Percentiles rank a stretch among this genome's conserved stretches.
These are phyloP conservation scores for Colletotrichum gloeosporioides DNA, from an alignment of 2,329 filamentous ascomycete species.

Conservation along the genomic window DNA sequence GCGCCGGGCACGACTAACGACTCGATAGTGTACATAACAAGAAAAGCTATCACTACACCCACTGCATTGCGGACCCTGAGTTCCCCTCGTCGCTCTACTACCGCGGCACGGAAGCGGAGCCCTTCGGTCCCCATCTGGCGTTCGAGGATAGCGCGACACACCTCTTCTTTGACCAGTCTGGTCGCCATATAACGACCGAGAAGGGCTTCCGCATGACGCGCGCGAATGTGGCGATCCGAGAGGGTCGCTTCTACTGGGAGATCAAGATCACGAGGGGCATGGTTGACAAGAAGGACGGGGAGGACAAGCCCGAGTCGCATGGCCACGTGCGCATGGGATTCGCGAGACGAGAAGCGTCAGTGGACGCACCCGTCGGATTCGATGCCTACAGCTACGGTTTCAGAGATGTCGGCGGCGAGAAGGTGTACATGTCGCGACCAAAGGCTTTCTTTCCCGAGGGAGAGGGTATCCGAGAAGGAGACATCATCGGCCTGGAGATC, in stretches of 20 bases:
- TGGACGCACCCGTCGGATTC: constrained; percentile 85
- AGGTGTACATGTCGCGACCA: constrained; percentile 92
- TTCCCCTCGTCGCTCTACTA: constrained; percentile 91
- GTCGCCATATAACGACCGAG: constrained; percentile 81
- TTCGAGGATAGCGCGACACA: constrained; percentile 90
- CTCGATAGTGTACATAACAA: constrained; percentile 63
- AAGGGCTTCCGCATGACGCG: constrained; percentile 93
- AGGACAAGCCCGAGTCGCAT: constrained; percentile 52
- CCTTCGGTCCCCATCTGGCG: constrained; percentile 84
- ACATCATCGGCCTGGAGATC: constrained; percentile 94
- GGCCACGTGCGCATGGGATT: constrained; percentile 86
- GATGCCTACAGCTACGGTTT: constrained; percentile 95
- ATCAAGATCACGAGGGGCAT: constrained; percentile 86
- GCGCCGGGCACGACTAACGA: not conserved
- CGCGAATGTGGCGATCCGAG: constrained; percentile 87
- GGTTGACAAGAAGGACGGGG: constrained; percentile 44
- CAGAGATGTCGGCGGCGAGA: constrained; percentile 87
- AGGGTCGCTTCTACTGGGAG: constrained; percentile 94
- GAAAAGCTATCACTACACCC: constrained; percentile 84
- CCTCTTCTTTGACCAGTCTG: constrained; percentile 81
- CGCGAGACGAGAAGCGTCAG: constrained; percentile 78
- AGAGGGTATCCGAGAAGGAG: constrained; percentile 83
- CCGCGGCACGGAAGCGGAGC: constrained; percentile 84
- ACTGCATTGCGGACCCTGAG: constrained; percentile 86
- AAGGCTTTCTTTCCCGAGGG: constrained; percentile 84